Conservation (phyloP, 192 early-diverging fungal genomes). For the Bifiguratus adelaidae region DNA sequence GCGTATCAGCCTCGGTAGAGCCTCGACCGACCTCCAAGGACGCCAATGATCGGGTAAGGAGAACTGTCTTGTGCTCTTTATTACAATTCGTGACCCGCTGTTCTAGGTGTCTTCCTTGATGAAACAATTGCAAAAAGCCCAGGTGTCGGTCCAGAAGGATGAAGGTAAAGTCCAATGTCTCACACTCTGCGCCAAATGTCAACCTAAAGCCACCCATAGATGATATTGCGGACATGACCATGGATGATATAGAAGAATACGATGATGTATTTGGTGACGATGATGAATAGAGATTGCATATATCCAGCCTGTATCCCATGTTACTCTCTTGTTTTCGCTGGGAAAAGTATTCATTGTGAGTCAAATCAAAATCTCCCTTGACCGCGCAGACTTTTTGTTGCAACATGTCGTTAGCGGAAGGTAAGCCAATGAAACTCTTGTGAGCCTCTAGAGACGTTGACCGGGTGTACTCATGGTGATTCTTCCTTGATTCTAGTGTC, state of each 20-base stretch:
- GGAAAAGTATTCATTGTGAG: too few species aligned
- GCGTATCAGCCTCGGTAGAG: neutral
- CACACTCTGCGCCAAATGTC: neutral
- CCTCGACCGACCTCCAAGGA: neutral
- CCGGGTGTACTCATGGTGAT: too few species aligned
- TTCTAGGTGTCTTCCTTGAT: neutral
- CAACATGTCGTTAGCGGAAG: too few species aligned
- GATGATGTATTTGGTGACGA: conserved; percentile 10
- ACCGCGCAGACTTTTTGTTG: too few species aligned
- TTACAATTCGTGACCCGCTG: neutral
- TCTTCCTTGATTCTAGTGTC: too few species aligned
- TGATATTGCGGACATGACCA: conserved; percentile 3
- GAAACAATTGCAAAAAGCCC: neutral
- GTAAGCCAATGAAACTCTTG: too few species aligned
- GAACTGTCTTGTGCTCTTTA: neutral
- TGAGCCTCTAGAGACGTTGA: too few species aligned
- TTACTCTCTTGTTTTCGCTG: too few species aligned
- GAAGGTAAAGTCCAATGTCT: neutral
- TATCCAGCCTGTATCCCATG: too few species aligned
- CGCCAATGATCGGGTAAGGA: neutral
- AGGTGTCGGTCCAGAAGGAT: neutral
- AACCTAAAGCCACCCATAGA: neutral
- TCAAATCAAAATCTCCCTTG: too few species aligned
- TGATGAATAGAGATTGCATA: too few species aligned
- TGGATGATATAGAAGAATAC: conserved; percentile 9